Evolutionary conservation across 345 rosid genomes (phyloP).

Genomic region (Euphorbia peplus): DNA sequence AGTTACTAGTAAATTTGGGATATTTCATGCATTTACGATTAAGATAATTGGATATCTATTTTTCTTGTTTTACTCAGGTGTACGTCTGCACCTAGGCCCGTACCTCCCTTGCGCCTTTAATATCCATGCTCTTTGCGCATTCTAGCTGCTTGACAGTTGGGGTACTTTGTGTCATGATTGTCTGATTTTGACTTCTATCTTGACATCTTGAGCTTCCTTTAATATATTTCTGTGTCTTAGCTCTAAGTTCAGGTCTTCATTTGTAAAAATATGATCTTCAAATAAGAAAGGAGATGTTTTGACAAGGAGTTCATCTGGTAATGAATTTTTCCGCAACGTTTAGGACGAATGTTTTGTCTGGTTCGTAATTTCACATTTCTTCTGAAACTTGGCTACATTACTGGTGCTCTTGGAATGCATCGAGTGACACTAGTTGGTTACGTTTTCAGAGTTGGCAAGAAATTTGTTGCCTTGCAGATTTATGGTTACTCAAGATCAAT

Average conservation of each 20-base stretch:
- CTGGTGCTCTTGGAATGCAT: background rate
- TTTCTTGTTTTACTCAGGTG: too few species aligned
- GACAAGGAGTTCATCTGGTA: background rate
- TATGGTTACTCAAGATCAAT: background rate
- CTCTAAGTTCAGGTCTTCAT: background rate
- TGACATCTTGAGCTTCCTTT: background rate
- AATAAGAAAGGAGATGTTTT: background rate
- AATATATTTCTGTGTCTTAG: background rate
- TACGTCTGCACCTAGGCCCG: too few species aligned
- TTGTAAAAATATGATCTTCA: background rate
- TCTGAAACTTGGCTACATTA: background rate
- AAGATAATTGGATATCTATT: too few species aligned
- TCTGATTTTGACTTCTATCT: background rate
- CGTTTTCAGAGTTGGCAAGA: background rate
- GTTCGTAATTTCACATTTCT: too few species aligned
- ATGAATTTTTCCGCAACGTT: background rate
- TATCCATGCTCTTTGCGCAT: too few species aligned
- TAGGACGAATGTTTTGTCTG: too few species aligned
- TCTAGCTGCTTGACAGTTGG: background rate
- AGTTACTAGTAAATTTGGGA: too few species aligned
- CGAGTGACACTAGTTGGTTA: background rate
- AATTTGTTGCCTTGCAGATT: background rate
- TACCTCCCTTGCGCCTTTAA: too few species aligned
- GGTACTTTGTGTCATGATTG: background rate
- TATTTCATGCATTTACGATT: too few species aligned